Percentiles rank a stretch among this genome's conserved stretches.
These are phyloP conservation scores for Colletotrichum zoysiae DNA, from an alignment of 2,329 filamentous ascomycete species.

Conservation along the genomic window DNA sequence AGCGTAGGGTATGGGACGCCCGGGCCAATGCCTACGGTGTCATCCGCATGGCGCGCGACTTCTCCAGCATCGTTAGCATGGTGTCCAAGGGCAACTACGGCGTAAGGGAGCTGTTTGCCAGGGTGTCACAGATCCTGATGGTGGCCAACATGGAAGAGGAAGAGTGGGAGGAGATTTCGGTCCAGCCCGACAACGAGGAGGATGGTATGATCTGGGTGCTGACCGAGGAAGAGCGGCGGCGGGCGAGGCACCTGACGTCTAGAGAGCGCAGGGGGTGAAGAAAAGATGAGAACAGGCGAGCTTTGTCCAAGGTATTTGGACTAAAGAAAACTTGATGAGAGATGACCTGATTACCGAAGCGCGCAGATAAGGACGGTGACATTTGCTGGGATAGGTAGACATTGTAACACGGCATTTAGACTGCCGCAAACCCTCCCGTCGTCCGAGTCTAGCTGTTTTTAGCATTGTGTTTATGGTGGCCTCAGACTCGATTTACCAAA, in stretches of 20 bases:
- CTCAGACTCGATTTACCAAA: no score
- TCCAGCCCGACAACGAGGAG: constrained; percentile 56
- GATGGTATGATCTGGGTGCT: constrained; percentile 80
- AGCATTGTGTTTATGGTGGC: background rate
- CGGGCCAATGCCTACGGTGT: constrained; percentile 85
- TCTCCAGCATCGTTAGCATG: constrained; percentile 78
- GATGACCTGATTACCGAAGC: constrained; percentile 27
- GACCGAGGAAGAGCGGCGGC: constrained; percentile 78
- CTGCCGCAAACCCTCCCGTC: background rate
- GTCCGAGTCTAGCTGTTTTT: background rate
- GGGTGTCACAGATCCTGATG: constrained; percentile 84
- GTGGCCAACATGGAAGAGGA: constrained; percentile 96
- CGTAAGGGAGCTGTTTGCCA: constrained; percentile 80
- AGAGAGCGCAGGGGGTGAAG: constrained; percentile 32
- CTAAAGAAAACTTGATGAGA: constrained; percentile 36
- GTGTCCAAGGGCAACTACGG: constrained; percentile 80
- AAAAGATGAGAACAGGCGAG: background rate
- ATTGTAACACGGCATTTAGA: background rate
- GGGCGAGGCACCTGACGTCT: constrained; percentile 73
- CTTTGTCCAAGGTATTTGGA: background rate
- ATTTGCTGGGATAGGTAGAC: background rate
- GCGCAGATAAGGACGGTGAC: constrained; percentile 1
- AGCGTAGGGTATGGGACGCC: constrained; percentile 88
- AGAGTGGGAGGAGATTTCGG: constrained; percentile 84
- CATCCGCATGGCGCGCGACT: constrained; percentile 85